Percentiles rank a stretch among this genome's conserved stretches.
phyloP scores from a whole-genome alignment of 106 monocot species.

The Dioscorea alata region DNA sequence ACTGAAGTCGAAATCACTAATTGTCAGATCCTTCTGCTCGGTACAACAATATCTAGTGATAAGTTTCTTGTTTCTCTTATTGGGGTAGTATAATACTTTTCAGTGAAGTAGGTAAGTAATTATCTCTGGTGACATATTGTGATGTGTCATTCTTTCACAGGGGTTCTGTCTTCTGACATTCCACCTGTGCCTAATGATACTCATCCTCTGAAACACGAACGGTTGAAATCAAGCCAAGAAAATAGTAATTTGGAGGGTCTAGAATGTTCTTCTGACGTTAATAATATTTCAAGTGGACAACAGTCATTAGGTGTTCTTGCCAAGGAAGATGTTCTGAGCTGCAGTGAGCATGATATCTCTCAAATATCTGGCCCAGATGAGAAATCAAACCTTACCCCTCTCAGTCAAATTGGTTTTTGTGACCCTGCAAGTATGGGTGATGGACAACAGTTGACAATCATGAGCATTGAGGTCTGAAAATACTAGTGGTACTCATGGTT shows the following conservation, averaged over 20 bases:
- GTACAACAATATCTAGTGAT: no score
- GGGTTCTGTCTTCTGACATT: no score
- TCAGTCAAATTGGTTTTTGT: slow-evolving; percentile 92
- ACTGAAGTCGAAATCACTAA: no score
- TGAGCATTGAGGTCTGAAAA: slow-evolving; percentile 75
- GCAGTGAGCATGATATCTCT: slow-evolving; percentile 47
- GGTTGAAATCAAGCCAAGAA: slow-evolving; percentile 17
- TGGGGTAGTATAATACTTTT: no score
- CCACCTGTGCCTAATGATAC: no score
- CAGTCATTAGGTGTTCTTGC: background rate
- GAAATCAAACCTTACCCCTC: slow-evolving; percentile 69
- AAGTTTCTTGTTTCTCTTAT: no score
- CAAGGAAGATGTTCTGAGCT: slow-evolving; percentile 10
- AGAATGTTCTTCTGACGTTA: no score
- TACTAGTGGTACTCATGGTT: background rate
- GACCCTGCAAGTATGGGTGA: slow-evolving; percentile 72
- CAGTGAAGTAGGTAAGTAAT: no score
- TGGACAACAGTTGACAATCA: slow-evolving; percentile 77
- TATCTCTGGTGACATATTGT: no score
- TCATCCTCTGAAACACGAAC: background rate
- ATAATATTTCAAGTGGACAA: background rate
- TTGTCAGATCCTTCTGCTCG: no score
- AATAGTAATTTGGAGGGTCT: background rate
- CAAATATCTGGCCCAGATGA: slow-evolving; percentile 75
- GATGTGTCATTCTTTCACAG: no score